phyloP scores from a whole-genome alignment of 192 early-diverging fungal species.

The Coemansia sp. region DNA sequence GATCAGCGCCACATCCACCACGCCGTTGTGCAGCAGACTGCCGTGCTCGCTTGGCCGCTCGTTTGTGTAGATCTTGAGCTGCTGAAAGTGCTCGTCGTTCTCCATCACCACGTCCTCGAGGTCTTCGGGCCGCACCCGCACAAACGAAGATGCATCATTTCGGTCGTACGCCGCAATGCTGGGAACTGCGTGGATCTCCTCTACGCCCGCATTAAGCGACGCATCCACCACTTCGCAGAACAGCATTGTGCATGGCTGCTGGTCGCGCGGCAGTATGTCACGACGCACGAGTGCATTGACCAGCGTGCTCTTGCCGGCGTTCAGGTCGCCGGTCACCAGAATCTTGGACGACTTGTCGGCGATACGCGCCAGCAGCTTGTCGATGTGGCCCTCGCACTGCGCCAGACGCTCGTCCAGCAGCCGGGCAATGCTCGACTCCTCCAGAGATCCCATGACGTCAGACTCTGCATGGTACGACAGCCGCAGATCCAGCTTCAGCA shows the following conservation, averaged over 20 bases:
- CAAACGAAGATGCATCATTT: slow-evolving; percentile 69
- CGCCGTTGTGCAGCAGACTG: slow-evolving; percentile 90
- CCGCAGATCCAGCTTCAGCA: slow-evolving; percentile 71
- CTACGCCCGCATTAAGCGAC: slow-evolving; percentile 81
- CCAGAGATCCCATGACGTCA: slow-evolving; percentile 63
- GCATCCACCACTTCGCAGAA: slow-evolving; percentile 97
- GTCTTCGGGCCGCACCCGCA: slow-evolving; percentile 65
- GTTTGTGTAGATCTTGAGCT: slow-evolving; percentile 89
- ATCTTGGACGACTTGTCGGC: slow-evolving; percentile 91
- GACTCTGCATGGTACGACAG: slow-evolving; percentile 63
- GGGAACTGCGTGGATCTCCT: slow-evolving; percentile 90
- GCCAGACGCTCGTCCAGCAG: slow-evolving; percentile 68
- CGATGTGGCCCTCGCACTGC: slow-evolving; percentile 73
- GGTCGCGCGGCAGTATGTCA: slow-evolving; percentile 90
- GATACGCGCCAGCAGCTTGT: slow-evolving; percentile 81
- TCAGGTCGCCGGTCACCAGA: slow-evolving; percentile 95
- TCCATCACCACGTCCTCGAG: slow-evolving; percentile 83
- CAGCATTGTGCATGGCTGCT: slow-evolving; percentile 95
- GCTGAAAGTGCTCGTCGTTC: slow-evolving; percentile 75
- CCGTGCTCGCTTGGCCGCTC: slow-evolving; percentile 53
- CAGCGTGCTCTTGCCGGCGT: slow-evolving; percentile 96
- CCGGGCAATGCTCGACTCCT: slow-evolving; percentile 68
- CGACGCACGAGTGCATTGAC: slow-evolving; percentile 93
- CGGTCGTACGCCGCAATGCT: slow-evolving; percentile 69
- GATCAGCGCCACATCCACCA: slow-evolving; percentile 94